phyloP scores from a whole-genome alignment of 2,329 filamentous ascomycete genomes.

The Dothidotthia symphoricarpi region DNA sequence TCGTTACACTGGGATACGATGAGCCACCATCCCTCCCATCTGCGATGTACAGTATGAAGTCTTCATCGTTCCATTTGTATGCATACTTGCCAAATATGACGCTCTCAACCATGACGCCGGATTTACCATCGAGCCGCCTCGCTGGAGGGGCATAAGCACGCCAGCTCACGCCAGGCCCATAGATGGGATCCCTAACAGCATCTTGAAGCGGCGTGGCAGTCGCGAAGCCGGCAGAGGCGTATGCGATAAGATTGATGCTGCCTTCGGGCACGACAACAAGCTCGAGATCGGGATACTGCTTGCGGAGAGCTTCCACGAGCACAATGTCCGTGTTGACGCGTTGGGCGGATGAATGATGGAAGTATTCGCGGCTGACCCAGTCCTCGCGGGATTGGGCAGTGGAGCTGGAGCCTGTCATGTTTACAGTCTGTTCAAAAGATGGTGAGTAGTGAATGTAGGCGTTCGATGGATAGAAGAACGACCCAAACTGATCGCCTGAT shows the following conservation, averaged over 20 bases:
- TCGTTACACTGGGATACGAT: conserved; percentile 35
- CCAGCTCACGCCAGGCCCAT: conserved; percentile 37
- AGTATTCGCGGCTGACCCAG: conserved; percentile 42
- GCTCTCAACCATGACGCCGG: conserved; percentile 39
- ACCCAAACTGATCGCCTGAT: conserved; percentile 1
- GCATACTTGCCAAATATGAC: conserved; percentile 48
- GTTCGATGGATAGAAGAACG: background rate
- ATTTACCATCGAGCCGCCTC: conserved; percentile 37
- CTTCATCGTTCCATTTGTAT: conserved; percentile 47
- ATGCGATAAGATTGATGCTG: conserved; percentile 43
- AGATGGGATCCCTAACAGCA: conserved; percentile 39
- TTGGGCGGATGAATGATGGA: conserved; percentile 46
- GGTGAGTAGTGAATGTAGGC: conserved; percentile 2
- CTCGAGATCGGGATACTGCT: conserved; percentile 48
- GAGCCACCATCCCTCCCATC: conserved; percentile 42
- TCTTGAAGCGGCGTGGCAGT: conserved; percentile 44
- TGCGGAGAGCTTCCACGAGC: conserved; percentile 46
- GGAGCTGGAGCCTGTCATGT: conserved; percentile 31
- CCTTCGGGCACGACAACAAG: conserved; percentile 41
- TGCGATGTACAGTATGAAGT: conserved; percentile 46
- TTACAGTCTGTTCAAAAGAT: background rate
- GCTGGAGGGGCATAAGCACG: conserved; percentile 42
- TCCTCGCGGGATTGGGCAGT: conserved; percentile 30
- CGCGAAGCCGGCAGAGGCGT: conserved; percentile 45
- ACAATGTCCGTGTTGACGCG: conserved; percentile 48